A percentile compares a stretch with the other conserved stretches of the same genome.
Evolutionary conservation across 257 asterid species (phyloP).

Genomic region (Scutellaria galericulata): DNA sequence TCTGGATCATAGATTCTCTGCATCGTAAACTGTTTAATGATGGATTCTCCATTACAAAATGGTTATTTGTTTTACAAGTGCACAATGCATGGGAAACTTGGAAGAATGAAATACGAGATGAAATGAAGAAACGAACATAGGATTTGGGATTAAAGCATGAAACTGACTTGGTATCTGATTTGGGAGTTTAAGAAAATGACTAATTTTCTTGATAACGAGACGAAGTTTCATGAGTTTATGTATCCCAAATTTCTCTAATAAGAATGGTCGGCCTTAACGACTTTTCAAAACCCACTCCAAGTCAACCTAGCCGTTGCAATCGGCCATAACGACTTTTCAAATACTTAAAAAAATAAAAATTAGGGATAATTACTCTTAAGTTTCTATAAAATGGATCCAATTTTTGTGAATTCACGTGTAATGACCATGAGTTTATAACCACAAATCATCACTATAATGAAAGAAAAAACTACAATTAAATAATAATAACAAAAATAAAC

Average conservation of each 20-base stretch:
- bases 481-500: background rate
- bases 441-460: background rate
- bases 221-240: too few species aligned
- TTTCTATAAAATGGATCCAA: background rate
- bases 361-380: too few species aligned
- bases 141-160: background rate
- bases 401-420: conserved; percentile 27
- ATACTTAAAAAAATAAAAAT: background rate
- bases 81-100: background rate
- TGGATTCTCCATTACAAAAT: background rate
- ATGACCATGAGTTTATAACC: background rate
- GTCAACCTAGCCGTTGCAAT: conserved; percentile 36
- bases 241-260: background rate
- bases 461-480: background rate
- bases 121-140: background rate
- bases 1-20: background rate
- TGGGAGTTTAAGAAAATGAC: too few species aligned
- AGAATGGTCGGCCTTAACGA: background rate
- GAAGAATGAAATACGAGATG: background rate
- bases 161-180: background rate
- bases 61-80: background rate
- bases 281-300: background rate
- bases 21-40: background rate
- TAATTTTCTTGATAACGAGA: too few species aligned
- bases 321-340: conserved; percentile 29